Evolutionary conservation across 768 basidiomycete species (phyloP).

Genomic region (Mycena polygramma): DNA sequence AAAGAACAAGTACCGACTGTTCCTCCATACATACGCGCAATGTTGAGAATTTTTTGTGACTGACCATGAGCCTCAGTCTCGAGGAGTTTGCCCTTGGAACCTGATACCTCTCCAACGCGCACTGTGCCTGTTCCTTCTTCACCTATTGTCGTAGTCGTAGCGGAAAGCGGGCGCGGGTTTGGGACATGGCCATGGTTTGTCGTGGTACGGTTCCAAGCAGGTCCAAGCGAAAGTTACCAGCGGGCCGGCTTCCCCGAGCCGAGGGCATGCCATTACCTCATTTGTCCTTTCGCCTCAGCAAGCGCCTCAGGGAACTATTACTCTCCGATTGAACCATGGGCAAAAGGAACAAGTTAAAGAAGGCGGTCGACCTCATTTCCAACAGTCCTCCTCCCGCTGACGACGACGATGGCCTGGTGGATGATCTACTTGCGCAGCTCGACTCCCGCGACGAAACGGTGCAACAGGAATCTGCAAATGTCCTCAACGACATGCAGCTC

Average conservation of each 20-base stretch:
- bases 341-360: conserved; percentile 72
- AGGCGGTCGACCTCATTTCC: conserved; percentile 49
- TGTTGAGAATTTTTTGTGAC: too few relatives aligned
- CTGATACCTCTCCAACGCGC: too few relatives aligned
- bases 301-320: too few relatives aligned
- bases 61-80: too few relatives aligned
- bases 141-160: conserved; percentile 41
- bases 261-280: neutral
- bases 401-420: conserved; percentile 74
- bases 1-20: too few relatives aligned
- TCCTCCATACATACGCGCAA: too few relatives aligned
- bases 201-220: neutral
- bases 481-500: conserved; percentile 63
- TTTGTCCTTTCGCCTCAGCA: neutral
- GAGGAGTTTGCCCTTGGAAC: too few relatives aligned
- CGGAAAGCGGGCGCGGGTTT: conserved; percentile 53
- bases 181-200: conserved; percentile 1
- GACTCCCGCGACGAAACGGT: conserved; percentile 70
- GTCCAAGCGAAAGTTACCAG: neutral
- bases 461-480: conserved; percentile 61
- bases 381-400: conserved; percentile 44
- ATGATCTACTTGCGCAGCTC: conserved; percentile 83
- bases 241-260: neutral
- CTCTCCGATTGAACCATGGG: conserved; percentile 52
- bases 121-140: conserved; percentile 9